phyloP scores from a whole-genome alignment of 2,329 filamentous ascomycete genomes.

The Laburnicola sp. region DNA sequence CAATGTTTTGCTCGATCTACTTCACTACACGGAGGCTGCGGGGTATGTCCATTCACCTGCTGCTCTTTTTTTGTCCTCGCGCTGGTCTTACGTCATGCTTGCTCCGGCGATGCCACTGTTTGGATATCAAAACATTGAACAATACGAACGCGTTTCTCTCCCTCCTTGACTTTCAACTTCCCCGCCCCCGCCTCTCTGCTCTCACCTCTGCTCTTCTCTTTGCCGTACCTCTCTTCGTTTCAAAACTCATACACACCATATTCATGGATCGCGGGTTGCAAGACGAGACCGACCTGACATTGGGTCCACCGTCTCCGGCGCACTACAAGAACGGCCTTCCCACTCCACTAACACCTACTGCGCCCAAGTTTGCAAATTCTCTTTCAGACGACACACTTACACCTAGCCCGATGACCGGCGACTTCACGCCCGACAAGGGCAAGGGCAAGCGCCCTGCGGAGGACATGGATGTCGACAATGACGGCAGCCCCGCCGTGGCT shows the following conservation, averaged over 20 bases:
- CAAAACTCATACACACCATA: neutral
- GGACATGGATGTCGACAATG: conserved; percentile 5
- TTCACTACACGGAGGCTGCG: neutral
- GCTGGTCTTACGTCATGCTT: too few species aligned
- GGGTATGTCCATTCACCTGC: too few species aligned
- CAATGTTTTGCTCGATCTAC: neutral
- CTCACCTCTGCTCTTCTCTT: neutral
- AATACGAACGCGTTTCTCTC: too few species aligned
- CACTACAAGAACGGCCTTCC: neutral
- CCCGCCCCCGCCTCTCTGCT: neutral
- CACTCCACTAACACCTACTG: neutral
- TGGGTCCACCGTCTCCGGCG: too few species aligned
- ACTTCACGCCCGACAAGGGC: conserved; percentile 11
- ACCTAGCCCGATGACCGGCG: conserved; percentile 9
- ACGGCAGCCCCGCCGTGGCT: neutral
- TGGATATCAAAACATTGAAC: too few species aligned
- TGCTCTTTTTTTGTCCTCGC: too few species aligned
- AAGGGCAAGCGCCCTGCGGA: conserved; percentile 29
- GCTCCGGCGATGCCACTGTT: too few species aligned
- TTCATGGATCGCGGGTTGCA: neutral
- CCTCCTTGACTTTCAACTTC: too few species aligned
- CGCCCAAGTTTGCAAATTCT: neutral
- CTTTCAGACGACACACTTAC: neutral
- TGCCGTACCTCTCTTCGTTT: neutral
- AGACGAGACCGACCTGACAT: too few species aligned